Conservation (phyloP, 345 rosid species). For the Combretum micranthum region DNA sequence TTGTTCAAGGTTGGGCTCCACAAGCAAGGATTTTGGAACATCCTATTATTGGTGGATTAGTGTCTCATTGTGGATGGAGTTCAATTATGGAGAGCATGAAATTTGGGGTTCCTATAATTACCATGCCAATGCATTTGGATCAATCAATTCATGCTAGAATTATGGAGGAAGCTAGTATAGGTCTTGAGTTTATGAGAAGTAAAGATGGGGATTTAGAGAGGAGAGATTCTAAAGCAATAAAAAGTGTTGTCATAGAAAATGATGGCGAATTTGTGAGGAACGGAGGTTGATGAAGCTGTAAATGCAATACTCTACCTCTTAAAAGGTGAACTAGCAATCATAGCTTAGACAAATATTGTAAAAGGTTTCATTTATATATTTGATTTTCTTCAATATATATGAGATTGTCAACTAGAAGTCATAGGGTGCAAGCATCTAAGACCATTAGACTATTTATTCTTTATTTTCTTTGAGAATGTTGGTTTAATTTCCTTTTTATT, state of each 20-base stretch:
- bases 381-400: too few relatives aligned
- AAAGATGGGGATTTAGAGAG: conserved; percentile 10
- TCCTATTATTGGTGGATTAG: conserved; percentile 19
- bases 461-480: too few relatives aligned
- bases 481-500: too few relatives aligned
- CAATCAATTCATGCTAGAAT: conserved; percentile 17
- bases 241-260: conserved; percentile 16
- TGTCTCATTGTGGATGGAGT: conserved; percentile 31
- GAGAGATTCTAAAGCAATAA: conserved; percentile 19
- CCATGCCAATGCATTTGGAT: conserved; percentile 24
- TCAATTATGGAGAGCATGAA: conserved; percentile 25
- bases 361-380: too few relatives aligned
- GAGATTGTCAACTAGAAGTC: too few relatives aligned
- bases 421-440: too few relatives aligned
- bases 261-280: conserved; percentile 20
- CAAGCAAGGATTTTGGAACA: conserved; percentile 20
- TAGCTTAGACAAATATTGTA: too few relatives aligned
- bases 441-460: too few relatives aligned
- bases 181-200: conserved; percentile 18
- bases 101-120: conserved; percentile 16
- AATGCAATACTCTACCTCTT: conserved; percentile 10
- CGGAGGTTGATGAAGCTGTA: conserved; percentile 16
- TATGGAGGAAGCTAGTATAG: conserved; percentile 15
- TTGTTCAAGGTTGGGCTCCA: conserved; percentile 30
- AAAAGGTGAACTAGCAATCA: not conserved